Percentiles rank a stretch among this genome's conserved stretches.
Conservation (phyloP, 129 eudicot genomes). For the Saposhnikovia divaricata region DNA sequence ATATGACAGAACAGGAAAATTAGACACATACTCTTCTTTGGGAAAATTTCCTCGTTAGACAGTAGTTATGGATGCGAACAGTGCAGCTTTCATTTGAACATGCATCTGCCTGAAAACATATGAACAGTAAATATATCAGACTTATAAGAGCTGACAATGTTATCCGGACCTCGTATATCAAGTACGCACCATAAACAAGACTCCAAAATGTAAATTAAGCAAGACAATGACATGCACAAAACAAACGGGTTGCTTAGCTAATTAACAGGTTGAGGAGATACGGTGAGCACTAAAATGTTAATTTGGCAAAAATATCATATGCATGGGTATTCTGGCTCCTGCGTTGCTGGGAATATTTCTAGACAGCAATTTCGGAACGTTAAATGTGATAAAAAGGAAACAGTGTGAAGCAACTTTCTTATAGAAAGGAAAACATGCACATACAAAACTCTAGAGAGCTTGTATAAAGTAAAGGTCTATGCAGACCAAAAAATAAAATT, state of each 20-base stretch:
- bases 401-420: no score
- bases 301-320: neutral
- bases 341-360: neutral
- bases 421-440: neutral
- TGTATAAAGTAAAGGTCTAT: neutral
- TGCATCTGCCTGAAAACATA: slow-evolving; percentile 53
- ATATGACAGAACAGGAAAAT: neutral
- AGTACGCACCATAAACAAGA: neutral
- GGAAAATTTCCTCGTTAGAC: slow-evolving; percentile 58
- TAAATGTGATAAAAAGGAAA: neutral
- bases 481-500: neutral
- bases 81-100: slow-evolving; percentile 65
- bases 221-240: neutral
- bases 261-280: neutral
- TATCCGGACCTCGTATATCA: neutral
- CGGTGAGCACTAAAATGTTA: neutral
- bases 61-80: slow-evolving; percentile 56
- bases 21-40: slow-evolving; percentile 35
- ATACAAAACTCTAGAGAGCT: neutral
- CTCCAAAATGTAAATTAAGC: neutral
- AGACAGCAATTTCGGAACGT: neutral
- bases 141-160: neutral
- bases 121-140: slow-evolving; percentile 11
- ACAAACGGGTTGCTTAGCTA: neutral
- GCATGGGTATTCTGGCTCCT: neutral